These are phyloP conservation scores for Eucalyptus sp. DNA, from an alignment of 345 rosid genomes.

Conservation along the genomic window DNA sequence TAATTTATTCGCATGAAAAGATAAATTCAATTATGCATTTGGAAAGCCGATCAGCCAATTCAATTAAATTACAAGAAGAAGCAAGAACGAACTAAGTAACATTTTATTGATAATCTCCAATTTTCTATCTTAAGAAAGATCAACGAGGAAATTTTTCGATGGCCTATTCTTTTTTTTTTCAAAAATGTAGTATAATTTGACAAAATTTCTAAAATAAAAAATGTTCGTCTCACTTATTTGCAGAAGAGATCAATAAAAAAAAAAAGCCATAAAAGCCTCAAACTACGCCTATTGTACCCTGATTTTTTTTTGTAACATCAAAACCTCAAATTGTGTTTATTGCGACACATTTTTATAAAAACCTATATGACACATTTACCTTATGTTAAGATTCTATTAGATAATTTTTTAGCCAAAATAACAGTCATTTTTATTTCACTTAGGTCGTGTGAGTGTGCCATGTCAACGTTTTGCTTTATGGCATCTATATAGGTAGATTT, in stretches of 20 bases:
- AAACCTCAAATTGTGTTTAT: background rate
- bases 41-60: background rate
- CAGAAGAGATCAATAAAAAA: background rate
- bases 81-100: background rate
- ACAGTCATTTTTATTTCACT: no score
- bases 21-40: background rate
- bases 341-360: background rate
- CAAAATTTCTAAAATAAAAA: background rate
- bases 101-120: background rate
- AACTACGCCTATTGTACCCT: no score
- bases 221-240: background rate
- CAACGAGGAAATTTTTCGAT: background rate
- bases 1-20: background rate
- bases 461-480: background rate
- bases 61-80: background rate
- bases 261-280: no score
- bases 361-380: background rate
- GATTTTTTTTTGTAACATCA: background rate
- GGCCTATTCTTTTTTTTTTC: background rate
- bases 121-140: background rate
- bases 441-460: accelerated
- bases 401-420: no score
- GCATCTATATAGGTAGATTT: accelerated
- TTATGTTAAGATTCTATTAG: no score
- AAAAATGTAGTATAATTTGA: accelerated